These are phyloP conservation scores for Dendryphion nanum DNA, from an alignment of 2,329 filamentous ascomycete genomes.

Conservation along the genomic window DNA sequence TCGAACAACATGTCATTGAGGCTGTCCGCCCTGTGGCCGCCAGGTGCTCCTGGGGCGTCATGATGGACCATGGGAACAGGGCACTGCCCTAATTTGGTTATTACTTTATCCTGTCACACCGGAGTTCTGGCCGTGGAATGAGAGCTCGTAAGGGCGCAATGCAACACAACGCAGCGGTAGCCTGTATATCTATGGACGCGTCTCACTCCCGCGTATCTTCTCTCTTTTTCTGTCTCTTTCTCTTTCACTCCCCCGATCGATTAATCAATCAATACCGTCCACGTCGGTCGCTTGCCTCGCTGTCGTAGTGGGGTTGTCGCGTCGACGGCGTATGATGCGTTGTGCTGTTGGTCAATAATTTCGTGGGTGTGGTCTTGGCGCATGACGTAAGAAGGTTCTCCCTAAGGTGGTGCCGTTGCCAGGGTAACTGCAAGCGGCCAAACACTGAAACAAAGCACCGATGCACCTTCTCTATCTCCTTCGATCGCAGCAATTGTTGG, in stretches of 20 bases:
- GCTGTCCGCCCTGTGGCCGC: too few relatives aligned
- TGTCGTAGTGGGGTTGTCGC: neutral
- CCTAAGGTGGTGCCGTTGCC: neutral
- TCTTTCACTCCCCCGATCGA: neutral
- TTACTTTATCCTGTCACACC: too few relatives aligned
- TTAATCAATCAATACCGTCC: neutral
- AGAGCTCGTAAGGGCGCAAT: too few relatives aligned
- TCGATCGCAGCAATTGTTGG: constrained; percentile 22
- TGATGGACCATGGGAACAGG: too few relatives aligned
- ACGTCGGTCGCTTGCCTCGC: neutral
- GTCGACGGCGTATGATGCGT: too few relatives aligned
- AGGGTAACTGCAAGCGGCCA: neutral
- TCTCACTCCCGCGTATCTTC: neutral
- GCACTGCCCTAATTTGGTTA: too few relatives aligned
- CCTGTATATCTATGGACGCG: too few relatives aligned
- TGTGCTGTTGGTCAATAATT: neutral
- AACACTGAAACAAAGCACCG: constrained; percentile 7
- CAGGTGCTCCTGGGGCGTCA: too few relatives aligned
- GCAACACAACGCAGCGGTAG: too few relatives aligned
- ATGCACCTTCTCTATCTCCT: constrained; percentile 34
- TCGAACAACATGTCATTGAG: constrained; percentile 19
- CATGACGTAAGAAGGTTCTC: neutral
- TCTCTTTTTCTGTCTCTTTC: neutral
- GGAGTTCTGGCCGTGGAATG: too few relatives aligned
- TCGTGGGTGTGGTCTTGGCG: constrained; percentile 6